Percentiles rank a stretch among this genome's conserved stretches.
Evolutionary conservation across 805 yeast species (phyloP).

Genomic region (Ogataea trehaloabstinens): DNA sequence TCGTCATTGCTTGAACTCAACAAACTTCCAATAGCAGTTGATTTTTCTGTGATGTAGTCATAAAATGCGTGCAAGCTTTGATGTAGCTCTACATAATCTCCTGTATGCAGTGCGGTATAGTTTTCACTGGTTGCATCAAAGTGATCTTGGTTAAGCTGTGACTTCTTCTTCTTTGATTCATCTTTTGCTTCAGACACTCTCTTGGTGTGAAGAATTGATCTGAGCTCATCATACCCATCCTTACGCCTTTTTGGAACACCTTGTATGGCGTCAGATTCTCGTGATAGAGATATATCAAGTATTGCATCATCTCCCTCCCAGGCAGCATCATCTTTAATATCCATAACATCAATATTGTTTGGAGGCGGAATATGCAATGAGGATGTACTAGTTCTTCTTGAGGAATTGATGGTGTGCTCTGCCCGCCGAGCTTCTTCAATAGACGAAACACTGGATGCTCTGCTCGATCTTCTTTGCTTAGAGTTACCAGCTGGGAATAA

Average conservation of each 20-base stretch:
- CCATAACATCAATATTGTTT: neutral
- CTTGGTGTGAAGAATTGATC: constrained; percentile 3
- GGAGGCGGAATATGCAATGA: constrained; percentile 12
- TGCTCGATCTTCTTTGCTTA: constrained; percentile 8
- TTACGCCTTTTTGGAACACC: neutral
- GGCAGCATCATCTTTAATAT: constrained; percentile 1
- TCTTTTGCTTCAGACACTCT: constrained; percentile 1
- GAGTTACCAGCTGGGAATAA: neutral
- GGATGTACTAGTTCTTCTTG: constrained; percentile 15
- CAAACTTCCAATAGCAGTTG: constrained; percentile 5
- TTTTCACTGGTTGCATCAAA: neutral
- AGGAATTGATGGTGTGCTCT: constrained; percentile 7
- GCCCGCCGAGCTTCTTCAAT: constrained; percentile 28
- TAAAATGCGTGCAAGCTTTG: constrained; percentile 6
- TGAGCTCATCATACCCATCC: constrained; percentile 13
- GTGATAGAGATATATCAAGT: constrained; percentile 15
- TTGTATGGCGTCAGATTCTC: constrained; percentile 2
- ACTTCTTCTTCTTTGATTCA: constrained; percentile 1
- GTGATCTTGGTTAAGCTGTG: neutral
- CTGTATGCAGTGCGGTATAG: neutral
- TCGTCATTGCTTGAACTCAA: constrained; percentile 4
- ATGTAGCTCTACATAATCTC: constrained; percentile 2
- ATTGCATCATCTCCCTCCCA: constrained; percentile 21
- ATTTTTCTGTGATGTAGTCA: constrained; percentile 4
- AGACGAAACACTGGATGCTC: constrained; percentile 27